Percentiles rank a stretch among this genome's conserved stretches.
These are phyloP conservation scores for Cephaloascus albidus DNA, from an alignment of 805 yeast genomes.

Conservation along the genomic window DNA sequence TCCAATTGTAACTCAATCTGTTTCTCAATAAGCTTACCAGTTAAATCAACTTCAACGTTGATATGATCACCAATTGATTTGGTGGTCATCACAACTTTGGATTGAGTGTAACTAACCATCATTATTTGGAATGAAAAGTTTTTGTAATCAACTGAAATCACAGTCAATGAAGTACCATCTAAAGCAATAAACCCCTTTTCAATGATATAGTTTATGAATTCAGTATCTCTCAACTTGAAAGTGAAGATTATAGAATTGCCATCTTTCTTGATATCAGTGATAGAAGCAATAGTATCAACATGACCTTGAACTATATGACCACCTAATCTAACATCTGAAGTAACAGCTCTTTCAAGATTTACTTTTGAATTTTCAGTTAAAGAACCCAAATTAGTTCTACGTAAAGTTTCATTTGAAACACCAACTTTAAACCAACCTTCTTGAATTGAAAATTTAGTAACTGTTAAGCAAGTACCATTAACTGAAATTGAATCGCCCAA, in stretches of 20 bases:
- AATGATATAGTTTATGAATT: constrained; percentile 66
- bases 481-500: constrained; percentile 91
- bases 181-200: constrained; percentile 91
- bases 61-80: constrained; percentile 58
- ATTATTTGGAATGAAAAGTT: constrained; percentile 59
- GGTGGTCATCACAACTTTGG: constrained; percentile 61
- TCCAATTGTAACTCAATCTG: constrained; percentile 59
- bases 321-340: constrained; percentile 78
- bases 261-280: constrained; percentile 46
- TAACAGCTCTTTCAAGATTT: constrained; percentile 87
- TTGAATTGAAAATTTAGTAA: constrained; percentile 58
- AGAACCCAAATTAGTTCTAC: constrained; percentile 66
- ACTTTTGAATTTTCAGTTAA: constrained; percentile 54
- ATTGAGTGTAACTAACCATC: constrained; percentile 89
- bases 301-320: constrained; percentile 99
- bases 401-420: constrained; percentile 83
- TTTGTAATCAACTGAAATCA: constrained; percentile 64
- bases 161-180: constrained; percentile 91
- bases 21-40: constrained; percentile 85
- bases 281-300: constrained; percentile 79
- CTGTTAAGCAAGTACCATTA: constrained; percentile 88
- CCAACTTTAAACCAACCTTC: constrained; percentile 72
- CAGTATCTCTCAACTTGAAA: constrained; percentile 58
- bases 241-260: constrained; percentile 72
- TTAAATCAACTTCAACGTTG: constrained; percentile 90